A percentile compares a stretch with the other conserved stretches of the same genome.
These are phyloP conservation scores for Ilyonectria destructans DNA, from an alignment of 2,329 filamentous ascomycete species.

Conservation along the genomic window DNA sequence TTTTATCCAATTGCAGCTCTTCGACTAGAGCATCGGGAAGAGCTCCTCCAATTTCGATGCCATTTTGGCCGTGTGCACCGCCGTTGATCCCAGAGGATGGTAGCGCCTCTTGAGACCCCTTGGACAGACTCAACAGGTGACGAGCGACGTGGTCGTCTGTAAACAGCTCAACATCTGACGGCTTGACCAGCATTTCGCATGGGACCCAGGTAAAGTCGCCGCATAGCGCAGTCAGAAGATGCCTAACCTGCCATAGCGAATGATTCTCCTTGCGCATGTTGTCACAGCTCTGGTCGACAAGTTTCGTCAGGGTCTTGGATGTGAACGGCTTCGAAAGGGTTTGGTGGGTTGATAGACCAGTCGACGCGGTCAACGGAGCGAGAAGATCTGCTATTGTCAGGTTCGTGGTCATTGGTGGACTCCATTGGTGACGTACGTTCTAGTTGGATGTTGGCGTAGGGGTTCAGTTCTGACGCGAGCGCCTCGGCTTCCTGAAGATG, in stretches of 20 bases:
- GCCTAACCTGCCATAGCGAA: slow-evolving; percentile 82
- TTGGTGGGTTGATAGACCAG: slow-evolving; percentile 82
- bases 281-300: slow-evolving; percentile 78
- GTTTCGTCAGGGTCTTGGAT: slow-evolving; percentile 80
- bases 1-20: slow-evolving; percentile 30
- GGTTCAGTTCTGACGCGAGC: slow-evolving; percentile 79
- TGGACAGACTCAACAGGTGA: slow-evolving; percentile 53
- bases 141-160: slow-evolving; percentile 63
- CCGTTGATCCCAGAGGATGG: slow-evolving; percentile 44
- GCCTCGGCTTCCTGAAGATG: slow-evolving; percentile 73
- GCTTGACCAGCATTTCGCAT: slow-evolving; percentile 71
- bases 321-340: slow-evolving; percentile 83
- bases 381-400: slow-evolving; percentile 74
- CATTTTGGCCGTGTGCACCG: slow-evolving; percentile 37
- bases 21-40: slow-evolving; percentile 22
- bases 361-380: slow-evolving; percentile 81
- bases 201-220: slow-evolving; percentile 82
- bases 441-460: slow-evolving; percentile 80
- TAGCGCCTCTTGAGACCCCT: slow-evolving; percentile 33
- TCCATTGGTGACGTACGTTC: slow-evolving; percentile 71
- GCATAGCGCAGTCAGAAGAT: slow-evolving; percentile 80
- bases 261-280: slow-evolving; percentile 84
- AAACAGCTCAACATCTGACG: slow-evolving; percentile 71
- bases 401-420: slow-evolving; percentile 24
- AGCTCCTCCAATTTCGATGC: slow-evolving; percentile 14